phyloP scores from a whole-genome alignment of 805 yeast species.

The Monosporozyma aquatica region DNA sequence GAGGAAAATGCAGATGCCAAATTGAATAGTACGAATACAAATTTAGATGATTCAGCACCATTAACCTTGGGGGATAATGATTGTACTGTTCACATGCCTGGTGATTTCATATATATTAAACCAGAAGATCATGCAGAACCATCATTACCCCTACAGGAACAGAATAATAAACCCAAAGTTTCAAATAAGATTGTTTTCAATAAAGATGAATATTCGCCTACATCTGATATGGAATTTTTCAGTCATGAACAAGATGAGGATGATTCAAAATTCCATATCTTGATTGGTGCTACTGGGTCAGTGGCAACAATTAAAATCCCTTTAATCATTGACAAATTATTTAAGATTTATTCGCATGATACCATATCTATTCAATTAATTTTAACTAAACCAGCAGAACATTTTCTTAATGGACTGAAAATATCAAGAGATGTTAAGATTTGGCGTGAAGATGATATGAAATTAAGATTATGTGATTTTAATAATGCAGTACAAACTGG shows the following conservation, averaged over 20 bases:
- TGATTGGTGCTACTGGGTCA: slow-evolving; percentile 90
- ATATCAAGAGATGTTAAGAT: slow-evolving; percentile 68
- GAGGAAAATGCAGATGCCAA: too few species aligned
- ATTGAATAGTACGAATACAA: too few species aligned
- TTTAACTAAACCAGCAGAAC: slow-evolving; percentile 68
- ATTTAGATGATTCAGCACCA: slow-evolving; percentile 20
- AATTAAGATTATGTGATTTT: slow-evolving; percentile 1
- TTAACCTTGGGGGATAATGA: slow-evolving; percentile 17
- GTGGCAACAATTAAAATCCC: slow-evolving; percentile 96
- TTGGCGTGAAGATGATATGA: slow-evolving; percentile 76
- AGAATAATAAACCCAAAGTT: slow-evolving; percentile 4
- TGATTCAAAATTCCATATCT: slow-evolving; percentile 78
- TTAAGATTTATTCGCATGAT: slow-evolving; percentile 64
- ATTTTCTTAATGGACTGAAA: slow-evolving; percentile 53
- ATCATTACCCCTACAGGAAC: not conserved
- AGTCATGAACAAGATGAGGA: slow-evolving; percentile 41
- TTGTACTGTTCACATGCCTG: slow-evolving; percentile 30
- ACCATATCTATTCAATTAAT: slow-evolving; percentile 77
- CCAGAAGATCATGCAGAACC: not conserved
- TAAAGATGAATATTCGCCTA: slow-evolving; percentile 1
- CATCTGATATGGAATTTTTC: not conserved
- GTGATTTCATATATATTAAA: slow-evolving; percentile 28
- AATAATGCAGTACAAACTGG: slow-evolving; percentile 13
- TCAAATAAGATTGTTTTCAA: slow-evolving; percentile 1
- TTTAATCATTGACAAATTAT: slow-evolving; percentile 74